phyloP scores from a whole-genome alignment of 257 asterid species.

The Dorcoceras hygrometricum region DNA sequence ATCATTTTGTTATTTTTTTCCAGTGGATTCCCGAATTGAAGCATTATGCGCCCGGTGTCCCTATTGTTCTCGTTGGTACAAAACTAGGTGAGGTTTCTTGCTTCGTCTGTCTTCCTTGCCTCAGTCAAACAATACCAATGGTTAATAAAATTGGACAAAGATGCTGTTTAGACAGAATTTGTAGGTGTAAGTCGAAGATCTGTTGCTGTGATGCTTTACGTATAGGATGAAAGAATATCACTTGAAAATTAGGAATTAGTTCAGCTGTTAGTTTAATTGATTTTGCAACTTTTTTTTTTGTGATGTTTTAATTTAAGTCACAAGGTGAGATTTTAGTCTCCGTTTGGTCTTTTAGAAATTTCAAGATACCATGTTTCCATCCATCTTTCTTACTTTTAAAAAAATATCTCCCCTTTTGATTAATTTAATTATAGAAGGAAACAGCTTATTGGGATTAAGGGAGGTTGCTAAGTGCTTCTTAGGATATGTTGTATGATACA shows the following conservation, averaged over 20 bases:
- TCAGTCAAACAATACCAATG: neutral
- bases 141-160: too few relatives aligned
- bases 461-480: neutral
- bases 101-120: neutral
- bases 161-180: too few relatives aligned
- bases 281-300: too few relatives aligned
- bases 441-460: neutral
- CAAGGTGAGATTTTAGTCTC: neutral
- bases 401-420: neutral
- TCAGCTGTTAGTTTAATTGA: neutral
- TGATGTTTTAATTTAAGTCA: neutral
- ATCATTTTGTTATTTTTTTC: constrained; percentile 4
- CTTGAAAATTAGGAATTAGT: neutral
- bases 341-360: neutral
- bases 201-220: too few relatives aligned
- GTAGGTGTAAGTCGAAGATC: too few relatives aligned
- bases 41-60: constrained; percentile 42
- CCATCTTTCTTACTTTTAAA: neutral
- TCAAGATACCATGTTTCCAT: neutral
- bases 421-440: neutral
- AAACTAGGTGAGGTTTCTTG: constrained; percentile 32
- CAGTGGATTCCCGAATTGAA: constrained; percentile 43
- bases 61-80: constrained; percentile 38
- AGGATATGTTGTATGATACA: too few relatives aligned
- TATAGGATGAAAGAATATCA: too few relatives aligned